Conservation (phyloP, 2,329 filamentous ascomycete species). For the Colletotrichum filicis region DNA sequence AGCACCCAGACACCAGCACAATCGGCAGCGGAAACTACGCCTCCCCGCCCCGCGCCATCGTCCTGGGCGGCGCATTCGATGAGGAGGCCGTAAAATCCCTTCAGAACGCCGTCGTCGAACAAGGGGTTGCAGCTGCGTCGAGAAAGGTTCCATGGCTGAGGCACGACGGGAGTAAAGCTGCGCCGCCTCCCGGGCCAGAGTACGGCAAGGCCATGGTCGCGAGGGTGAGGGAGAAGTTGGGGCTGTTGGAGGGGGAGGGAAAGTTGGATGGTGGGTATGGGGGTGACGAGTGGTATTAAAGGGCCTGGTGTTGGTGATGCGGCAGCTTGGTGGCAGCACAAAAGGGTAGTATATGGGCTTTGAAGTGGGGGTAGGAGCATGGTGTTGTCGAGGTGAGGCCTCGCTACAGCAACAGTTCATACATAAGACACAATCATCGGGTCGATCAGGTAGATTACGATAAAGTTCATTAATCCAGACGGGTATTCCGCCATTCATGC, state of each 20-base stretch:
- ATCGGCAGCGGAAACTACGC: slow-evolving; percentile 34
- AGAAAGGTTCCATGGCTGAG: slow-evolving; percentile 39
- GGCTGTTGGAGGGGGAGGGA: slow-evolving; percentile 36
- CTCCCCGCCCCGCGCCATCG: slow-evolving; percentile 20
- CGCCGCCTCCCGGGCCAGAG: slow-evolving; percentile 40
- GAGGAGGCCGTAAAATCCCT: slow-evolving; percentile 13
- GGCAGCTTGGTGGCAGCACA: no score
- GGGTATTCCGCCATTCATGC: not conserved
- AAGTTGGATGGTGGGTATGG: slow-evolving; percentile 36
- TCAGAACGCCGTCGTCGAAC: slow-evolving; percentile 7
- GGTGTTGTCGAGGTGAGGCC: no score
- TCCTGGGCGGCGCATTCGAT: slow-evolving; percentile 34
- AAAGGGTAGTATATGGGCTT: no score
- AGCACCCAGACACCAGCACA: slow-evolving; percentile 33
- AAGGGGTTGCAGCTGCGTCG: not conserved
- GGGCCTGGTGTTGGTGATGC: not conserved
- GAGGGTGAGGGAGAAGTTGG: slow-evolving; percentile 40
- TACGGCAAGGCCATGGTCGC: slow-evolving; percentile 41
- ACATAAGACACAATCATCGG: not conserved
- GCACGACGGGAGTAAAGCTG: slow-evolving; percentile 36
- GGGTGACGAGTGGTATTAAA: slow-evolving; percentile 37
- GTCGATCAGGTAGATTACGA: not conserved
- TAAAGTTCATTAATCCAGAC: not conserved
- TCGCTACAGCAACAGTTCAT: no score
- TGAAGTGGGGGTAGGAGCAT: no score